Evolutionary conservation across 805 yeast species (phyloP), one percentile per base, ranked within the genome.

Genomic region (Cyberlindnera sargentensis): DNA sequence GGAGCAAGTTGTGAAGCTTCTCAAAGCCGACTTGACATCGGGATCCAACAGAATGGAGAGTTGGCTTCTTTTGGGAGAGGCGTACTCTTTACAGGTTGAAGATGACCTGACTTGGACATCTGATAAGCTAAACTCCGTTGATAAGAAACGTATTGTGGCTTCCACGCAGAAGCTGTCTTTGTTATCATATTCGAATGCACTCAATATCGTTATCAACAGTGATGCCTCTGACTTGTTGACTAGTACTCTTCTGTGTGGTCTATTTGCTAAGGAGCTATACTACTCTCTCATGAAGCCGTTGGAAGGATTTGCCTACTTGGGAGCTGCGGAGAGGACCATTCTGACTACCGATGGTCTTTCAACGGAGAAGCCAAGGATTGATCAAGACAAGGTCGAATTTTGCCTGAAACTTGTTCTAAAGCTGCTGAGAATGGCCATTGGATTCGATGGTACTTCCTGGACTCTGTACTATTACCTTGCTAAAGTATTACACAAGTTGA

Each of bases 101-200:
- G 96, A 89, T 60, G 96, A 87, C 49, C 63, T 93, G 44, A 78
- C 86, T n/a, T 88, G 96, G 95, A 84, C 91, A 1, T 80, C 95
- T 0, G 96, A 90, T 53, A 84, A 84, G 55, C 63, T 88, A 32
- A 81, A 81, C 41, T 69, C 75, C 0, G 56, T 70, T 0, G 93
- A 84, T 5, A 71, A 80, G 47, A 82, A 82, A 54, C 64, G 64
- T 4, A 60, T 64, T 0, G 82, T 88, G 0, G 87, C 89, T 0
- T 62, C 71, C 5, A 57, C 76, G 3, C 96, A 88, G 60, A 71
- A 83, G 45, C 82, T 74, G 53, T 71, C 95, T 0, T 61, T 91
- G 2, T 52, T 88, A 3, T 82, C 95, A 47, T 88, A 82, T 52
- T 57, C 81, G 24, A 82, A 84, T 85, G 89, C 95, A 0, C 64